Base-by-base conservation (phyloP, 192 early-diverging fungal genomes). In the Linnemannia exigua region DNA sequence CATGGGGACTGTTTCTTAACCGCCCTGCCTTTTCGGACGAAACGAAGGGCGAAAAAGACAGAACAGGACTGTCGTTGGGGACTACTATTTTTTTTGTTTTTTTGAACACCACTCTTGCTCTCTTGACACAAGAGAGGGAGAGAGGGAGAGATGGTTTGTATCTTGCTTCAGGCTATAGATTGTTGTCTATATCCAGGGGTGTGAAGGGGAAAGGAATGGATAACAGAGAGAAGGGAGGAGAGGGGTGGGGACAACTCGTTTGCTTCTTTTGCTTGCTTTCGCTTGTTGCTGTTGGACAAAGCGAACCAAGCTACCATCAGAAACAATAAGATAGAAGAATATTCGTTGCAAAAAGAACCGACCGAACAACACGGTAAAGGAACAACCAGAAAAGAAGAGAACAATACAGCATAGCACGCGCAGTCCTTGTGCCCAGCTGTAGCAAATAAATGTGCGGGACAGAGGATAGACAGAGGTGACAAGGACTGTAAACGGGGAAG, bases 1-100 rank as follows among this genome's bases (percentile, higher is more conserved):
- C 47, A 73, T 36, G 68, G 37, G 67, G 75, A 77, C 75, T 77
- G 61, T 48, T 68, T 77, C 67, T 47, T 77, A 63, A 63, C 58
- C 28, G 28, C 58, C 58, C 52, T 54, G n/a, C n/a, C n/a, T n/a
- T n/a, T n/a, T 44, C 67, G 31, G 35, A 61, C 52, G 54, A 79
- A 51, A 61, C 74, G 75, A n/a, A 47, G 17, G 67, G 5, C 28
- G 48, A 37, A 41, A 5, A 28, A 44, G 52, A 38, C 14, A 16
- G 8, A 61, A 37, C n/a, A 28, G 37, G 37, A 46, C 70, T 46
- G 38, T 63, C 8, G 58, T n/a, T 15, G 22, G 58, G 58, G 58
- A 63, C 58, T 63, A 63, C 58, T 63, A 63, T 63, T 63, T 63
- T 63, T 63, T 63, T 54, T 31, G 9, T 15, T 47, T 47, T 72